Conservation (phyloP, 2,329 filamentous ascomycete genomes). For the Pestalotiopsis sp. region DNA sequence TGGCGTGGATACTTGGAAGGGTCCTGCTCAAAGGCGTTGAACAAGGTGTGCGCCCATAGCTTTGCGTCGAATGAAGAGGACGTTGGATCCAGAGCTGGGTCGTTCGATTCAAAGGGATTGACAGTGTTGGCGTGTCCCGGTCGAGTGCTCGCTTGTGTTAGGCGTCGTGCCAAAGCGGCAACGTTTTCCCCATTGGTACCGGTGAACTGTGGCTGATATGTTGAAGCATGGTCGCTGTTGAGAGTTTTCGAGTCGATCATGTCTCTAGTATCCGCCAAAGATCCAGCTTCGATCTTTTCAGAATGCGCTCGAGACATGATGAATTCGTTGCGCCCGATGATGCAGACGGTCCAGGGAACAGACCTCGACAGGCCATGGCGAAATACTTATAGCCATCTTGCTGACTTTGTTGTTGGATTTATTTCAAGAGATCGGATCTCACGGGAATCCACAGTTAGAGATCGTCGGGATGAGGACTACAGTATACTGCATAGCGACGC, state of each 20-base stretch:
- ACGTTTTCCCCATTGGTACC: background rate
- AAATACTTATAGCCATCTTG: background rate
- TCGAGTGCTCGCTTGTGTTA: conserved; percentile 2
- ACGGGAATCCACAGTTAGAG: background rate
- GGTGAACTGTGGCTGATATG: background rate
- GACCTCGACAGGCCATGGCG: background rate
- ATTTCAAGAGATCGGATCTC: background rate
- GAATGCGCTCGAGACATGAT: background rate
- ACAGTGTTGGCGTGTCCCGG: background rate
- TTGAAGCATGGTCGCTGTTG: background rate
- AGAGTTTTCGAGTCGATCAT: background rate
- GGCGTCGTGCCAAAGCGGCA: background rate
- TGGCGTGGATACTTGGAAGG: conserved; percentile 38
- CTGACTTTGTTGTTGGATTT: background rate
- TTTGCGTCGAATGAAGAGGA: conserved; percentile 45
- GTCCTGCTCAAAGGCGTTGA: conserved; percentile 41
- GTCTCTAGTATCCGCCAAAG: background rate
- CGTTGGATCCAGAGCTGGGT: conserved; percentile 41
- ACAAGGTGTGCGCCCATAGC: conserved; percentile 48
- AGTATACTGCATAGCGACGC: too few species aligned
- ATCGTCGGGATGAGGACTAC: too few species aligned
- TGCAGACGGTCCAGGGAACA: background rate
- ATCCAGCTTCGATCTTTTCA: background rate
- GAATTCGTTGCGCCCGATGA: background rate
- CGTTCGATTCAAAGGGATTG: conserved; percentile 3